Evolutionary conservation across 2,329 filamentous ascomycete species (phyloP).

Genomic region (Cordyceps tenuipes): DNA sequence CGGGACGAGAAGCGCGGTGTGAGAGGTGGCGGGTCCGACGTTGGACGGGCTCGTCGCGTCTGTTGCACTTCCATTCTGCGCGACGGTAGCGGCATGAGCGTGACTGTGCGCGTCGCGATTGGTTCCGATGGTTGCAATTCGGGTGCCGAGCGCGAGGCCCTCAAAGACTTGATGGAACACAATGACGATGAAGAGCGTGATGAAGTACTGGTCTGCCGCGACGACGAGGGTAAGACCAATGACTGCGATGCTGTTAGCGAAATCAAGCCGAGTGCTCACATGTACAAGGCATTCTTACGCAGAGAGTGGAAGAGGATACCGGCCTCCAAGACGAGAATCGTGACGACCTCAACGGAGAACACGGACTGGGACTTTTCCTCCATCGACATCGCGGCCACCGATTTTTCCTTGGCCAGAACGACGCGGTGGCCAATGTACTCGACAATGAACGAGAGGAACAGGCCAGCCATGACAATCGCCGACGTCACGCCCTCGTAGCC

Average conservation of each 20-base stretch:
- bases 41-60: conserved; percentile 15
- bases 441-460: conserved; percentile 64
- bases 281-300: conserved; percentile 32
- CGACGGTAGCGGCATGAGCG: background rate
- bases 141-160: conserved; percentile 63
- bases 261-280: background rate
- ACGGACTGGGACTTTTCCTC: conserved; percentile 19
- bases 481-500: conserved; percentile 61
- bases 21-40: conserved; percentile 11
- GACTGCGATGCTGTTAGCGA: conserved; percentile 30
- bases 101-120: conserved; percentile 12
- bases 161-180: conserved; percentile 75
- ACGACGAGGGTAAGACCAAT: conserved; percentile 58
- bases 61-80: background rate
- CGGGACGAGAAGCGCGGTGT: conserved; percentile 11
- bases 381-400: conserved; percentile 19
- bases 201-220: conserved; percentile 46
- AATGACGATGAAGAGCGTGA: conserved; percentile 57
- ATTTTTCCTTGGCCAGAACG: conserved; percentile 31
- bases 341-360: conserved; percentile 41
- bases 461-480: conserved; percentile 64
- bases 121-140: conserved; percentile 53
- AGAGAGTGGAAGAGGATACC: conserved; percentile 71
- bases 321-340: conserved; percentile 61
- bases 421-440: conserved; percentile 59